Base-by-base conservation (phyloP, 345 rosid species). In the Dipteronia sinensis region DNA sequence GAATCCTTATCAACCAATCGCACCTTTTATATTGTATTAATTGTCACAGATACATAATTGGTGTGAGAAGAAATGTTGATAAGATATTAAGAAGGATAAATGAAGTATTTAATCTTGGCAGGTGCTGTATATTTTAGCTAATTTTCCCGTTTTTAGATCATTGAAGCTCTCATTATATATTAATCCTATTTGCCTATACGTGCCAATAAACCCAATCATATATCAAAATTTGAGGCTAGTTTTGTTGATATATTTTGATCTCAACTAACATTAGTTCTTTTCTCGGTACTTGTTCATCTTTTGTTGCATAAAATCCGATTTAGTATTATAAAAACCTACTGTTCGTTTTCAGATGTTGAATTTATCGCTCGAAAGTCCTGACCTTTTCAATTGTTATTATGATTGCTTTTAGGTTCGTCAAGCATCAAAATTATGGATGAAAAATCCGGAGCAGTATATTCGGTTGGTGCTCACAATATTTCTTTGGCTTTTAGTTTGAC, bases 351-450 rank as follows among this genome's bases (percentile, higher is more conserved):
- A 62, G 15, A 66, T 31, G 42, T 65, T 9, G 46, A 34, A 34
- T 31, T 16, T 16, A 15, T 68, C 17, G 9, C 65, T 38, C 17
- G 2, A 62, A 31, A 63, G 34, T 40, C 12, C 27, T 51, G 65
- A 19, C 16, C 8, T 68, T 74, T 65, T 56, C 6, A 17, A 4
- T 47, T 66, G 29, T 61, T 22, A 17, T 49, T 77, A 11, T 70
- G 69, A 78, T 73, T 71, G 44, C 16, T 56, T 82, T 72, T 75
- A 95, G 98, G 98, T 79, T 88, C 98, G 51, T 88, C 98, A 6
- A 88, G 86, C 84, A 86, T 95, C 87, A 83, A 85, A 79, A 73
- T 95, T 74, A 89, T 82, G 86, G 98, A 88, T 16, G 89, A 83
- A 51, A 65, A 56, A 2, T 71, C 88, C 1, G 95, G 89, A 46